Percentiles rank a stretch among this genome's conserved stretches.
phyloP scores from a whole-genome alignment of 1,284 basidiomycete species.

The Inonotus hispidus region DNA sequence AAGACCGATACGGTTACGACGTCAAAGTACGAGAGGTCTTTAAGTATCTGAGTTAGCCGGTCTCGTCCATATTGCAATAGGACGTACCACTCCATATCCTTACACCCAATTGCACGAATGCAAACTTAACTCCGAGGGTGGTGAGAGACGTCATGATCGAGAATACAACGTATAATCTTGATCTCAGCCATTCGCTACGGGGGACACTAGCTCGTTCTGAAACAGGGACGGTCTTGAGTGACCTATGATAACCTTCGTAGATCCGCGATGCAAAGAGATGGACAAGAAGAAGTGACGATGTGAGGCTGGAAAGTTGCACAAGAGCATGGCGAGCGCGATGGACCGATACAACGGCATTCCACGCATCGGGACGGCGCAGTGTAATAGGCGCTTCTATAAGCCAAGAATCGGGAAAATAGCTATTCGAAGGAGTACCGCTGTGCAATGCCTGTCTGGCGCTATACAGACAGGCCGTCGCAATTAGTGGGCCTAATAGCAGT shows the following conservation, averaged over 20 bases:
- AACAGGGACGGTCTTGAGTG: conserved; percentile 40
- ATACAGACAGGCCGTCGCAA: conserved; percentile 62
- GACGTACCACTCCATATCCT: conserved; percentile 63
- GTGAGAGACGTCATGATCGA: conserved; percentile 45
- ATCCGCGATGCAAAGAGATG: conserved; percentile 74
- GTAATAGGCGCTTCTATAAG: conserved; percentile 64
- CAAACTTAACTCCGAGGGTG: conserved; percentile 43
- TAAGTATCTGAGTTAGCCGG: conserved; percentile 13
- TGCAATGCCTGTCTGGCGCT: conserved; percentile 38
- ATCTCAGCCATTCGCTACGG: conserved; percentile 59
- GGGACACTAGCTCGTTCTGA: conserved; percentile 71
- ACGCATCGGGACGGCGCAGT: conserved; percentile 37
- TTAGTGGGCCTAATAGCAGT: conserved; percentile 71
- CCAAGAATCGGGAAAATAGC: conserved; percentile 57
- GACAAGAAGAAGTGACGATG: conserved; percentile 70
- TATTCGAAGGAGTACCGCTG: conserved; percentile 23
- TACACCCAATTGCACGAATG: conserved; percentile 37
- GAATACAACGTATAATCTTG: conserved; percentile 60
- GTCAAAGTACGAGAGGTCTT: conserved; percentile 80
- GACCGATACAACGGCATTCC: conserved; percentile 52
- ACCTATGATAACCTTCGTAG: conserved; percentile 52
- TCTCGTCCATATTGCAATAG: conserved; percentile 8
- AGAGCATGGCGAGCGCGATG: conserved; percentile 68
- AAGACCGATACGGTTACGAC: conserved; percentile 71
- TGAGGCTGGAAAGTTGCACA: conserved; percentile 74